A percentile compares a stretch with the other conserved stretches of the same genome.
Evolutionary conservation across 805 yeast genomes (phyloP).

Genomic region (Saccharomyces cerevisiae): DNA sequence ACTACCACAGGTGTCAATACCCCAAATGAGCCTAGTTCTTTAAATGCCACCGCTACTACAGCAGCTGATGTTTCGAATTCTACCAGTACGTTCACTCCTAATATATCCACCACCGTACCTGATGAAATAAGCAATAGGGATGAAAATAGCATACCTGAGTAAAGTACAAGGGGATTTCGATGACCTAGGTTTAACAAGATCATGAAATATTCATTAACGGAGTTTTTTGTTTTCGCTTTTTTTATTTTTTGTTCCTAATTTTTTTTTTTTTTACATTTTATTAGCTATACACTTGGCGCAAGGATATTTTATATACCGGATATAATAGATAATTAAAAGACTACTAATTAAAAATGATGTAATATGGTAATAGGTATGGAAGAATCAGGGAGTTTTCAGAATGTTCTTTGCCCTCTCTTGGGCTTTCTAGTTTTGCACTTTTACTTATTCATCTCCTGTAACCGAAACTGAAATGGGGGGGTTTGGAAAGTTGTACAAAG

Average conservation of each 20-base stretch:
- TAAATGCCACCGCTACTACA: background rate
- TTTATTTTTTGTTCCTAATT: background rate
- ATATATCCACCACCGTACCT: background rate
- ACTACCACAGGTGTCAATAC: slow-evolving; percentile 15
- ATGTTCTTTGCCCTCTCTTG: background rate
- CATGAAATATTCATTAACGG: background rate
- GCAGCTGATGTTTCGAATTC: background rate
- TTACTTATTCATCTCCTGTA: slow-evolving; percentile 18
- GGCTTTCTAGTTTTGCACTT: background rate
- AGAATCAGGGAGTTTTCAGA: background rate
- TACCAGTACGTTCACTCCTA: background rate
- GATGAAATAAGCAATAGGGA: background rate
- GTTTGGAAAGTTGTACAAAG: slow-evolving; percentile 32
- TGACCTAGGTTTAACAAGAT: background rate
- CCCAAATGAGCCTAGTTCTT: slow-evolving; percentile 8
- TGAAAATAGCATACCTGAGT: background rate
- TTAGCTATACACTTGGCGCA: background rate
- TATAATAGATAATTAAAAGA: background rate
- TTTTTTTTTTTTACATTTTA: background rate
- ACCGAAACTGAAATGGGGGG: slow-evolving; percentile 41
- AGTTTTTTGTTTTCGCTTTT: background rate
- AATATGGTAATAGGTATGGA: background rate
- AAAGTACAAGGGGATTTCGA: background rate
- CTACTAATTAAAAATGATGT: background rate
- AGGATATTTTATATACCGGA: background rate